Base-by-base conservation (phyloP, 2,329 filamentous ascomycete species). In the Colletotrichum sp. region DNA sequence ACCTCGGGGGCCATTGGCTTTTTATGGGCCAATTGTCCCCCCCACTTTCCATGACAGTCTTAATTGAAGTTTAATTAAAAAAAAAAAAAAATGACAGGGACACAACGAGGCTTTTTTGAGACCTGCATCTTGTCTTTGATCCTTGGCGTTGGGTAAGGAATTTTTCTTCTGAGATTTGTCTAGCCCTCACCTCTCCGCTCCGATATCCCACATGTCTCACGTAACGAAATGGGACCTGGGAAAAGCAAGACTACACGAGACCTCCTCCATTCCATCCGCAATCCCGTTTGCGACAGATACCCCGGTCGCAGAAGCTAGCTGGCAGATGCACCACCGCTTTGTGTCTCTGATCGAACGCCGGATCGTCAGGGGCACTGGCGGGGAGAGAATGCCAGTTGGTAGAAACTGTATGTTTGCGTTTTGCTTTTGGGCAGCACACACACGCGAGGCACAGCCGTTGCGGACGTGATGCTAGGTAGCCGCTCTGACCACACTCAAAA, bases 401-500 rank as follows among this genome's bases (percentile, higher is more conserved):
- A 52, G 12, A 13, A 24, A 5, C 3, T 63, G 60, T 24, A 36
- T 59, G 55, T 28, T 28, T 59, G 59, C 59, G 28, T 26, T 62
- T 62, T 62, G 59, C 28, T 62, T 62, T n/a, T 34, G 55, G 55
- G 26, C 26, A 28, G n/a, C 55, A 59, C 13, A 24, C n/a, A 24
- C 52, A 8, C 52, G 13, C 55, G 24, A 62, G 28, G 21, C 16
- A 21, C 59, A 63, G 30, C 59, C 30, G 18, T 34, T 34, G n/a
- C 28, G n/a, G 16, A 34, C 28, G 15, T 32, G 32, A 44, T 44
- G 34, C 62, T 39, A 36, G 2, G 28, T 30, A 24, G 34, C 36
- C 69, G 71, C 65, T 65, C 62, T 71, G 73, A 76, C 64, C 59
- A 76, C 73, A 76, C 59, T 59, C 70, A 76, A 76, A 73, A 21